These are phyloP conservation scores for Pichia sorboxylosa DNA, from an alignment of 1,139 yeast species.

Conservation along the genomic window DNA sequence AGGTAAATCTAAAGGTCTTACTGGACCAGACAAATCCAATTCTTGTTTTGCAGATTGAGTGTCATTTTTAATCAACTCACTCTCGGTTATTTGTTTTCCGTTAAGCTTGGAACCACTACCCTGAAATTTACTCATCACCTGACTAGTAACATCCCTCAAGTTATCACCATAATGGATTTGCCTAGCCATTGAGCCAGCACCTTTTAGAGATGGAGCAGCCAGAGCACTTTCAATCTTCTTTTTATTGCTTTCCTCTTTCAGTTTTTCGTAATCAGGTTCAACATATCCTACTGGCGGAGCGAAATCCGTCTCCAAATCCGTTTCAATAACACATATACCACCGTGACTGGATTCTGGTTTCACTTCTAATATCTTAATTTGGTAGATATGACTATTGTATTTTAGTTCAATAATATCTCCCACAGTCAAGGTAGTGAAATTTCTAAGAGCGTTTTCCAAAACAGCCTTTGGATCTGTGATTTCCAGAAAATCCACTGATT, in stretches of 20 bases:
- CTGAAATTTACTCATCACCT: slow-evolving; percentile 26
- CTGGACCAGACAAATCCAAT: slow-evolving; percentile 43
- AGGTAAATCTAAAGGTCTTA: slow-evolving; percentile 65
- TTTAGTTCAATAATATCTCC: slow-evolving; percentile 76
- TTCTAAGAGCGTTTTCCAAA: slow-evolving; percentile 78
- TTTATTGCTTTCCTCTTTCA: slow-evolving; percentile 20
- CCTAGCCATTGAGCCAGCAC: slow-evolving; percentile 64
- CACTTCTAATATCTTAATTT: slow-evolving; percentile 76
- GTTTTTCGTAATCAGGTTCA: slow-evolving; percentile 34
- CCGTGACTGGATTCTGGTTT: slow-evolving; percentile 53
- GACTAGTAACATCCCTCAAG: slow-evolving; percentile 31
- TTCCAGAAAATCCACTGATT: slow-evolving; percentile 83
- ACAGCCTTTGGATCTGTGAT: slow-evolving; percentile 96
- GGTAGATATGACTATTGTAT: slow-evolving; percentile 71
- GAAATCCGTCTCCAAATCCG: slow-evolving; percentile 93
- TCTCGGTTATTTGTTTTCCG: slow-evolving; percentile 35
- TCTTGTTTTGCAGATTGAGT: slow-evolving; percentile 25
- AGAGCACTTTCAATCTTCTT: slow-evolving; percentile 18
- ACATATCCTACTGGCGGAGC: slow-evolving; percentile 99
- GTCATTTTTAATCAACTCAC: slow-evolving; percentile 14
- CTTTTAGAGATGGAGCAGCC: slow-evolving; percentile 22
- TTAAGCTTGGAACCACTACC: slow-evolving; percentile 69
- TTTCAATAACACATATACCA: slow-evolving; percentile 90
- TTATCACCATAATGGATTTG: slow-evolving; percentile 58
- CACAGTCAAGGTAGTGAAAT: slow-evolving; percentile 79